A percentile compares a stretch with the other conserved stretches of the same genome.
phyloP scores from a whole-genome alignment of 192 early-diverging fungal genomes.

The Coemansia erecta region DNA sequence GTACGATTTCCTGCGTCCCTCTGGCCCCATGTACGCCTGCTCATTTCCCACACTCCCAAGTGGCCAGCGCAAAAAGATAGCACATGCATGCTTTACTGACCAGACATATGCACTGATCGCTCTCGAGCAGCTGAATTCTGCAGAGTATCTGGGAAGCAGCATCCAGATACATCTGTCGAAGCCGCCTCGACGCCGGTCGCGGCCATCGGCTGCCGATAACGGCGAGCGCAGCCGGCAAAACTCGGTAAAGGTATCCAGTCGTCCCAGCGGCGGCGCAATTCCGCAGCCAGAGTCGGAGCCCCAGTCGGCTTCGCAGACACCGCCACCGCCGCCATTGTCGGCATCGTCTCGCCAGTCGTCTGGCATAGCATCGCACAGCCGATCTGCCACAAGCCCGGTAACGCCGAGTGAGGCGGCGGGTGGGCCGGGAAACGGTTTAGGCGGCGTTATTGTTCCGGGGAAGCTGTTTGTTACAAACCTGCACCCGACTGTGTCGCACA shows the following conservation, averaged over 20 bases:
- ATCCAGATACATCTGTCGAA: conserved; percentile 25
- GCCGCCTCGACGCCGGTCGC: conserved; percentile 25
- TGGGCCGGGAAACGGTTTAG: conserved; percentile 34
- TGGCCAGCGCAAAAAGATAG: conserved; percentile 26
- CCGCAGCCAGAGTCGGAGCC: conserved; percentile 2
- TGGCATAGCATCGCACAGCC: not conserved
- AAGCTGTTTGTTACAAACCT: conserved; percentile 57
- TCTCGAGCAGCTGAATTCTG: conserved; percentile 48
- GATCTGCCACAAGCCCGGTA: conserved; percentile 12
- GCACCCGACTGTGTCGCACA: conserved; percentile 53
- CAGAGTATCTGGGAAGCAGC: conserved; percentile 42
- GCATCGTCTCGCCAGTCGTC: conserved; percentile 10
- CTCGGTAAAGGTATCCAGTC: not conserved
- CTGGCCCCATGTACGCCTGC: conserved; percentile 51
- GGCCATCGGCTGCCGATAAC: conserved; percentile 7
- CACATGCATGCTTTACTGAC: conserved; percentile 46
- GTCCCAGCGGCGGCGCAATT: not conserved
- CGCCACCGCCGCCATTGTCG: not conserved
- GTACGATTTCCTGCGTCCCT: conserved; percentile 47
- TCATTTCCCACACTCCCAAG: conserved; percentile 21
- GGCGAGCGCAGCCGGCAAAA: conserved; percentile 6
- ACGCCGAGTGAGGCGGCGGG: conserved; percentile 3
- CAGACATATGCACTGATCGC: conserved; percentile 27
- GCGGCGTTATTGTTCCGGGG: conserved; percentile 45
- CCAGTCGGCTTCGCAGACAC: not conserved